phyloP scores from a whole-genome alignment of 1,139 yeast species.

The Kurtzmaniella quercitrusa region DNA sequence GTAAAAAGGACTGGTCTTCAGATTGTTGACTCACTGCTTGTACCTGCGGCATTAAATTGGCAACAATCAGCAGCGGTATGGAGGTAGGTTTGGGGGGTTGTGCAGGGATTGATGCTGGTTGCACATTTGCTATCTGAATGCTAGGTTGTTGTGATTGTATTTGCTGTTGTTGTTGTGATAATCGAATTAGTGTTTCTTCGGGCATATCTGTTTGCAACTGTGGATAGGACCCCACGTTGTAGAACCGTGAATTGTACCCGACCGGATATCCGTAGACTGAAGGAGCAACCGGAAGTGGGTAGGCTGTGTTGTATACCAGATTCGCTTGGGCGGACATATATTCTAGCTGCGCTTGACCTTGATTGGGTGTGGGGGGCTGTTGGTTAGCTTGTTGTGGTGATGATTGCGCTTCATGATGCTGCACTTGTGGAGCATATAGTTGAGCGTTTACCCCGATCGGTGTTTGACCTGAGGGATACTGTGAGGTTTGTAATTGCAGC shows the following conservation, averaged over 20 bases:
- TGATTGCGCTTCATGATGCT: neutral
- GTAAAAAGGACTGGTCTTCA: neutral
- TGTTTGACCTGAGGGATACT: neutral
- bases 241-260: slow-evolving; percentile 6
- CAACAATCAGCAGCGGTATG: neutral
- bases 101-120: neutral
- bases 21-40: neutral
- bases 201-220: neutral
- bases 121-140: neutral
- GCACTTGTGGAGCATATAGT: neutral
- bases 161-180: slow-evolving; percentile 5
- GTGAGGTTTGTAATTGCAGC: slow-evolving; percentile 2
- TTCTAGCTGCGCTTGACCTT: slow-evolving; percentile 1
- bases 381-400: slow-evolving; percentile 4
- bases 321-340: neutral
- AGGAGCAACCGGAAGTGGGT: neutral
- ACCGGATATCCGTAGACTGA: slow-evolving; percentile 3
- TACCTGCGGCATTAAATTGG: slow-evolving; percentile 2
- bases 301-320: neutral
- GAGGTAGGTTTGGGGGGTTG: neutral
- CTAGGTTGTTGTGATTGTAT: slow-evolving; percentile 4
- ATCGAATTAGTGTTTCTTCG: neutral
- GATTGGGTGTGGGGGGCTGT: neutral
- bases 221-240: slow-evolving; percentile 3
- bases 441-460: neutral